Base-by-base conservation (phyloP, 1,284 basidiomycete species). In the Phellopilus nigrolimitatus region DNA sequence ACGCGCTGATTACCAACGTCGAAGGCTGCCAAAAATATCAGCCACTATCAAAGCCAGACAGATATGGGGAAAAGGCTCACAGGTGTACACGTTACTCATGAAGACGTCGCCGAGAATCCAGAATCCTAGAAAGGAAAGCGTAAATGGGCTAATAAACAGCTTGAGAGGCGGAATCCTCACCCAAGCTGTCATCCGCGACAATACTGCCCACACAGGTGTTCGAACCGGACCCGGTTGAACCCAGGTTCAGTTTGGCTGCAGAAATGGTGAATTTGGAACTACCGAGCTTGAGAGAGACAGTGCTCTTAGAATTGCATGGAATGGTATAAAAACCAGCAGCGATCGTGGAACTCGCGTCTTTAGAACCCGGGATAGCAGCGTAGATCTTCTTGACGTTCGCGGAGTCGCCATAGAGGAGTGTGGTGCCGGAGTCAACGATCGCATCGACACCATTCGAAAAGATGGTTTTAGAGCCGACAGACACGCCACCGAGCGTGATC, bases 361-460 rank as follows among this genome's bases (percentile, higher is more conserved):
- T 39, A 22, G 75, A 66, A 48, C 75, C 75, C 13, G 67, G 63
- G 48, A 83, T 63, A 3, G 59, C 47, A n/a, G 54, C 59, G 65
- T 79, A 79, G 58, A 82, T 70, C 27, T 60, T 55, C 34, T 64
- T 66, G 12, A 80, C 71, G 10, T 65, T 68, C 27, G 66, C 51
- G 2, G 70, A 66, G 17, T 78, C 74, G 31, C 76, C 79, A 27
- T 78, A 70, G 62, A 81, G 74, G 55, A 78, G 61, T 34, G 79
- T 74, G n/a, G 76, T 73, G 52, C 73, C 72, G 5, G 67, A 69
- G 60, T 75, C 74, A 53, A 75, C 67, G 54, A 73, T 63, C 4
- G 70, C 70, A 3, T 60, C 28, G n/a, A 56, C 37, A 19, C 25
- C 12, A 15, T 21, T 34, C 4, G 28, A 49, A 47, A 47, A 40